Evolutionary conservation across 2,329 filamentous ascomycete genomes (phyloP).

Genomic region (Scytalidium lignicola): DNA sequence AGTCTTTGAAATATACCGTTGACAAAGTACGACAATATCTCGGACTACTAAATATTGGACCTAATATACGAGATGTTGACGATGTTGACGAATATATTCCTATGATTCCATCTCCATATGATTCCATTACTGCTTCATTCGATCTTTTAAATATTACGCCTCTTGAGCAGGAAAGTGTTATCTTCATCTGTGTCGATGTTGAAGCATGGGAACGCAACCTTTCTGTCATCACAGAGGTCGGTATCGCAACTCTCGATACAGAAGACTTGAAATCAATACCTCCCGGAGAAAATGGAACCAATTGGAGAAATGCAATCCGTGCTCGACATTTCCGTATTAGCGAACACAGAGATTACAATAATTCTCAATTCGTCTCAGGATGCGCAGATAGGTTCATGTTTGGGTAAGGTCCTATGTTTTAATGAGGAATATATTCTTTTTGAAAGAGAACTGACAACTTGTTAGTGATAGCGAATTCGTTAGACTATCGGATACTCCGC

Average conservation of each 20-base stretch:
- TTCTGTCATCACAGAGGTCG: conserved; percentile 74
- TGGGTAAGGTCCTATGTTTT: conserved; percentile 45
- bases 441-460: no score
- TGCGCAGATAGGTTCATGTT: conserved; percentile 74
- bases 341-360: conserved; percentile 63
- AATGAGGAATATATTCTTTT: background rate
- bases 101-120: conserved; percentile 14
- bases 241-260: conserved; percentile 77
- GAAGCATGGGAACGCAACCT: conserved; percentile 71
- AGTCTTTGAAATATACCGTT: conserved; percentile 49
- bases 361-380: conserved; percentile 63
- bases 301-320: conserved; percentile 65
- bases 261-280: conserved; percentile 42
- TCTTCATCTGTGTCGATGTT: conserved; percentile 77
- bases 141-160: conserved; percentile 40
- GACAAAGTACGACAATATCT: conserved; percentile 66
- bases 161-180: conserved; percentile 47
- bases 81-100: background rate
- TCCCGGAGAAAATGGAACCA: conserved; percentile 55
- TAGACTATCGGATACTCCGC: conserved; percentile 36
- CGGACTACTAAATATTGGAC: conserved; percentile 50
- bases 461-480: conserved; percentile 50
- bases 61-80: background rate
- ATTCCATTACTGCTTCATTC: conserved; percentile 24
- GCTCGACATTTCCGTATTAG: conserved; percentile 71